Evolutionary conservation across 257 asterid species (phyloP).

Genomic region (Solanum chmielewskii): DNA sequence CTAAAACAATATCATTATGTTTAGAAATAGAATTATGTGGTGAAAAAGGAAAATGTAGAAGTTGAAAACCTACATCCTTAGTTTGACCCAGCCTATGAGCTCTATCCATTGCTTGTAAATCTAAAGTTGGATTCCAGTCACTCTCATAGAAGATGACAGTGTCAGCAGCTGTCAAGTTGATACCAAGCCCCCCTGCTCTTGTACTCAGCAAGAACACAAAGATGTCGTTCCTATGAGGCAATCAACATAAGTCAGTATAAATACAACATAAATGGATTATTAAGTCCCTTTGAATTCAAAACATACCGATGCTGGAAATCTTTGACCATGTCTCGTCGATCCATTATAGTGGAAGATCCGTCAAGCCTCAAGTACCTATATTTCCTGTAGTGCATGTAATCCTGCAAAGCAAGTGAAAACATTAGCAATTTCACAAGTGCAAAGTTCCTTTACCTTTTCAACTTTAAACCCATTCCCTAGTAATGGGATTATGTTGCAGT

Average conservation of each 20-base stretch:
- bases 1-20: background rate
- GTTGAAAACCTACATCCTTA: constrained; percentile 50
- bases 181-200: constrained; percentile 98
- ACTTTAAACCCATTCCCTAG: background rate
- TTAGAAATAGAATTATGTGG: background rate
- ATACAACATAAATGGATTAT: background rate
- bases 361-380: constrained; percentile 89
- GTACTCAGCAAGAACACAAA: constrained; percentile 97
- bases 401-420: constrained; percentile 41
- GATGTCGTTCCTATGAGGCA: constrained; percentile 56
- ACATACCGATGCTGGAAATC: constrained; percentile 94
- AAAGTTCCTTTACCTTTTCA: background rate
- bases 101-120: constrained; percentile 97
- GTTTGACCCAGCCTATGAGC: constrained; percentile 99
- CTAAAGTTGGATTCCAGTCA: constrained; percentile 98
- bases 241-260: background rate
- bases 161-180: constrained; percentile 95
- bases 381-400: constrained; percentile 87
- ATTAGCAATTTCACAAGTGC: background rate
- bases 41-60: background rate
- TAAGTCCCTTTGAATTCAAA: background rate
- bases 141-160: constrained; percentile 97
- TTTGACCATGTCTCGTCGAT: constrained; percentile 96
- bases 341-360: constrained; percentile 90
- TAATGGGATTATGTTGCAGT: background rate